A percentile compares a stretch with the other conserved stretches of the same genome.
phyloP scores from a whole-genome alignment of 2,329 filamentous ascomycete genomes.

The Aspergillus sp. region DNA sequence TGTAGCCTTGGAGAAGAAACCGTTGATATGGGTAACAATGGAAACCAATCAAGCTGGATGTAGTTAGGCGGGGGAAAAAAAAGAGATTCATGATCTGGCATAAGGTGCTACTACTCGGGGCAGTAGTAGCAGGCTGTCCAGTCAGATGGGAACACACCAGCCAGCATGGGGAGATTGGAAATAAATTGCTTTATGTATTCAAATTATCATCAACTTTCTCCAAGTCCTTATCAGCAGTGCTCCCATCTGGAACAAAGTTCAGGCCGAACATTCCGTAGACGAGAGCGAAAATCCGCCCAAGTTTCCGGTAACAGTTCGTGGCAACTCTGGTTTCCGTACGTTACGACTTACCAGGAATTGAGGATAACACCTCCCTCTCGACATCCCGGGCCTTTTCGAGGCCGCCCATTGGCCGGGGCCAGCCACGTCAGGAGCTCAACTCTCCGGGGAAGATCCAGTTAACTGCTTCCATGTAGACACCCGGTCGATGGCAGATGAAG shows the following conservation, averaged over 20 bases:
- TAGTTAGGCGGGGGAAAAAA: neutral
- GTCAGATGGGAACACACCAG: constrained; percentile 10
- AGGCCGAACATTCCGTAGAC: neutral
- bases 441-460: neutral
- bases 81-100: neutral
- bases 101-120: neutral
- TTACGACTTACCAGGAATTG: constrained; percentile 1
- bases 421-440: neutral
- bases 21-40: neutral
- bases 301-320: neutral
- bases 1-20: neutral
- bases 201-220: constrained; percentile 20
- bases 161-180: constrained; percentile 8
- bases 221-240: constrained; percentile 18
- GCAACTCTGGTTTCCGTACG: neutral
- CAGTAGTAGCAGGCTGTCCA: neutral
- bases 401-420: constrained; percentile 19
- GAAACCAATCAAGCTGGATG: neutral
- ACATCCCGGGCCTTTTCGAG: constrained; percentile 12
- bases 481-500: too few relatives aligned
- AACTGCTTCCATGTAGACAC: too few relatives aligned
- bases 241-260: neutral
- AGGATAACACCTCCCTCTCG: constrained; percentile 4
- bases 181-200: constrained; percentile 23
- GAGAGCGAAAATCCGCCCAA: neutral